A percentile compares a stretch with the other conserved stretches of the same genome.
Conservation (phyloP, 2,329 filamentous ascomycete genomes). For the Xylariaceae sp. region DNA sequence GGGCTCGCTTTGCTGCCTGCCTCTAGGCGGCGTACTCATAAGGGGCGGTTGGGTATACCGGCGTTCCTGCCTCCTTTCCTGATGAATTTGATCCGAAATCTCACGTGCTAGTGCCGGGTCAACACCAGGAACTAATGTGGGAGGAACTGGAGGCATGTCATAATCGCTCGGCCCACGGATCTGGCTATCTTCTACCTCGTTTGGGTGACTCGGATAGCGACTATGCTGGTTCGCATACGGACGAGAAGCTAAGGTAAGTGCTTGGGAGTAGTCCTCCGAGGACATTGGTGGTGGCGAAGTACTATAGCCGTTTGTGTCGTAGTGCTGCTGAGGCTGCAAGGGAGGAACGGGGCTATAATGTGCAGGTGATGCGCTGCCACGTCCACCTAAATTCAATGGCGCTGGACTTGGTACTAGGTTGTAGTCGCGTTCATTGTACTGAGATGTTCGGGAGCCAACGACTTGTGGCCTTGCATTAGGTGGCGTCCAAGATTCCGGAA, state of each 20-base stretch:
- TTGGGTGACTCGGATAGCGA: slow-evolving; percentile 35
- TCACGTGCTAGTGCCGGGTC: slow-evolving; percentile 60
- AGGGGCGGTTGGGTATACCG: slow-evolving; percentile 47
- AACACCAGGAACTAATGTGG: slow-evolving; percentile 63
- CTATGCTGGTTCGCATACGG: slow-evolving; percentile 28
- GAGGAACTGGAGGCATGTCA: slow-evolving; percentile 52
- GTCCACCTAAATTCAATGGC: slow-evolving; percentile 47
- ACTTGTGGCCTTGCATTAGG: slow-evolving; percentile 31
- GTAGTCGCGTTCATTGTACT: slow-evolving; percentile 46
- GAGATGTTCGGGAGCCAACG: slow-evolving; percentile 30
- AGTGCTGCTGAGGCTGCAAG: slow-evolving; percentile 31
- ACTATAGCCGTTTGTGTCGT: slow-evolving; percentile 36
- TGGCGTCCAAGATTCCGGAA: slow-evolving; percentile 54
- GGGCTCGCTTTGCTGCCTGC: slow-evolving; percentile 41
- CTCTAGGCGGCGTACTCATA: slow-evolving; percentile 46
- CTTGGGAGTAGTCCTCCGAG: slow-evolving; percentile 41
- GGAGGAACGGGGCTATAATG: slow-evolving; percentile 35
- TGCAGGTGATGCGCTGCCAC: slow-evolving; percentile 38
- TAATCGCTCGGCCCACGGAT: slow-evolving; percentile 42
- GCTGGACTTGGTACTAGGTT: slow-evolving; percentile 46
- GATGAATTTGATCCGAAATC: slow-evolving; percentile 59
- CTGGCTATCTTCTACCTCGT: slow-evolving; percentile 42
- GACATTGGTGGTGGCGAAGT: slow-evolving; percentile 38
- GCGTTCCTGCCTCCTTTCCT: slow-evolving; percentile 53
- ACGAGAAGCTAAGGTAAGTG: slow-evolving; percentile 30